phyloP scores from a whole-genome alignment of 192 early-diverging fungal genomes.

The Dissophora globulifera region DNA sequence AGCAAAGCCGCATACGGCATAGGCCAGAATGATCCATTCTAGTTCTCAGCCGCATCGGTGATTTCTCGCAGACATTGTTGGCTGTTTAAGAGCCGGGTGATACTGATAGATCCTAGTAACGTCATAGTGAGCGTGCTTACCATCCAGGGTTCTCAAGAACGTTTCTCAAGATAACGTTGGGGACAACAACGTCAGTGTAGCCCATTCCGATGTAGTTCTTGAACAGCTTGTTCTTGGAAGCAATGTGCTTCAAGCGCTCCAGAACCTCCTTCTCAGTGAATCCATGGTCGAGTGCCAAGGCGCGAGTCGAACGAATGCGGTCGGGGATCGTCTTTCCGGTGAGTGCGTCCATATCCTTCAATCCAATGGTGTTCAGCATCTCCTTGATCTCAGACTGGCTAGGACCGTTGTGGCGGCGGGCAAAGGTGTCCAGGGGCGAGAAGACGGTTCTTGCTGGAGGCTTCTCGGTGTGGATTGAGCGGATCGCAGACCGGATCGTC shows the following conservation, averaged over 20 bases:
- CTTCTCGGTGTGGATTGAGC: conserved; percentile 52
- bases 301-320: conserved; percentile 76
- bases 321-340: conserved; percentile 85
- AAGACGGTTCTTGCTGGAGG: conserved; percentile 56
- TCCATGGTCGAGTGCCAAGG: conserved; percentile 79
- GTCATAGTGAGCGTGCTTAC: too few species aligned
- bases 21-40: too few species aligned
- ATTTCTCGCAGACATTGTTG: too few species aligned
- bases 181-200: conserved; percentile 91
- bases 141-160: conserved; percentile 98
- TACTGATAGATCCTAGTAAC: too few species aligned
- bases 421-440: conserved; percentile 77
- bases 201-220: conserved; percentile 96
- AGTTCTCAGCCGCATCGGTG: too few species aligned
- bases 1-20: too few species aligned
- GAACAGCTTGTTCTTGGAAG: conserved; percentile 91
- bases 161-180: conserved; percentile 96
- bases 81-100: too few species aligned
- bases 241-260: conserved; percentile 83
- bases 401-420: conserved; percentile 91
- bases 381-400: conserved; percentile 73
- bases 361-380: conserved; percentile 88
- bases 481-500: conserved; percentile 50
- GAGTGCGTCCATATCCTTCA: conserved; percentile 84
- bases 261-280: conserved; percentile 91